phyloP scores from a whole-genome alignment of 306 rosid genomes.

The Chamaecrista fasciculata region DNA sequence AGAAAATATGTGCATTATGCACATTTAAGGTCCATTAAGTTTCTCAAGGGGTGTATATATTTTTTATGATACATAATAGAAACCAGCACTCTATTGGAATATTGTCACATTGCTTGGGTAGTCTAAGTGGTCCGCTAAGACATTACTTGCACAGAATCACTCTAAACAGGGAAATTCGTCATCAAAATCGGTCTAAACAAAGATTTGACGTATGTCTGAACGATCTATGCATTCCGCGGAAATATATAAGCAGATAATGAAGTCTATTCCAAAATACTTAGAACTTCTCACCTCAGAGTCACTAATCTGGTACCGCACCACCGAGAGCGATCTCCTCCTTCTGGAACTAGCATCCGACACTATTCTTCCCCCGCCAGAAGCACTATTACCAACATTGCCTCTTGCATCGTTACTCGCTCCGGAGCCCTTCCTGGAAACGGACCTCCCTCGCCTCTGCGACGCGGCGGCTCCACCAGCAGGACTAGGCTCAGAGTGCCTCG shows the following conservation, averaged over 20 bases:
- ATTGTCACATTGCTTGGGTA: not conserved
- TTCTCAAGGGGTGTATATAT: not conserved
- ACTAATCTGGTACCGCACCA: conserved; percentile 78
- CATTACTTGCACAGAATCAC: not conserved
- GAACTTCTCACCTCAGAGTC: conserved; percentile 78
- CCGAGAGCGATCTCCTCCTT: conserved; percentile 82
- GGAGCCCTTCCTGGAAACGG: conserved; percentile 70
- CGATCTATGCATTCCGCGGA: not conserved
- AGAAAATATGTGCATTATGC: not conserved
- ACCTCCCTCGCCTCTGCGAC: conserved; percentile 85
- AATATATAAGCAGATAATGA: conserved; percentile 7
- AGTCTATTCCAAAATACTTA: not conserved
- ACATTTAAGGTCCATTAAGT: not conserved
- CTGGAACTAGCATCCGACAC: conserved; percentile 59
- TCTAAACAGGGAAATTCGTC: not conserved
- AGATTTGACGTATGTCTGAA: not conserved
- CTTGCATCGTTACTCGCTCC: conserved; percentile 46
- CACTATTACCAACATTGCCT: conserved; percentile 35
- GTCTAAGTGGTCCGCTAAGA: not conserved
- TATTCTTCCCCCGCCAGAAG: conserved; percentile 40
- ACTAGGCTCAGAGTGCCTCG: conserved; percentile 40
- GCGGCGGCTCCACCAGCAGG: conserved; percentile 30
- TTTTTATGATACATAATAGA: not conserved
- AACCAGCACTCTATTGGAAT: not conserved
- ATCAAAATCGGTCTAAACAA: not conserved